Conservation (phyloP, 1,139 yeast genomes). For the Zygosaccharomyces pseudobailii region DNA sequence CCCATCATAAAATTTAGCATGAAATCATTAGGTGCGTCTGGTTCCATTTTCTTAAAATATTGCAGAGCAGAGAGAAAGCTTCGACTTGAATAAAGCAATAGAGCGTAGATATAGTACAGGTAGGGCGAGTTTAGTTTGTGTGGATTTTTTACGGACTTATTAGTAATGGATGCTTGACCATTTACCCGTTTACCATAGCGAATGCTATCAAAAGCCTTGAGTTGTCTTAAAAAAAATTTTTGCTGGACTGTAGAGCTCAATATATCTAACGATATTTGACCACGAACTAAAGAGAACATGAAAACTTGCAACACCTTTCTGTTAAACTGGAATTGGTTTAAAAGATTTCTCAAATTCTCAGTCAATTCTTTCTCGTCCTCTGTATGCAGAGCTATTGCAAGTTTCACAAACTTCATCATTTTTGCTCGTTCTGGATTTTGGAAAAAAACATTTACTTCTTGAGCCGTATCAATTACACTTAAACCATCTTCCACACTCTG, state of each 20-base stretch:
- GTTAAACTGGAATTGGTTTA: slow-evolving; percentile 69
- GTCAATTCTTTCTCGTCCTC: slow-evolving; percentile 51
- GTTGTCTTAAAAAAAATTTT: slow-evolving; percentile 80
- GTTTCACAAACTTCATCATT: slow-evolving; percentile 56
- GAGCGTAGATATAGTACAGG: slow-evolving; percentile 70
- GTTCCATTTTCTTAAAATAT: slow-evolving; percentile 59
- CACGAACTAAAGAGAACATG: slow-evolving; percentile 44
- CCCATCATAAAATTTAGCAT: slow-evolving; percentile 72
- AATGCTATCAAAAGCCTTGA: slow-evolving; percentile 80
- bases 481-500: slow-evolving; percentile 67
- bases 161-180: slow-evolving; percentile 74
- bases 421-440: slow-evolving; percentile 55
- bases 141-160: slow-evolving; percentile 40
- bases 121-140: slow-evolving; percentile 58
- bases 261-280: slow-evolving; percentile 55
- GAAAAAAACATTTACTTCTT: slow-evolving; percentile 68
- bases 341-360: slow-evolving; percentile 54
- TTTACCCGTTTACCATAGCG: slow-evolving; percentile 49
- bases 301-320: slow-evolving; percentile 65
- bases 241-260: slow-evolving; percentile 80
- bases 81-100: slow-evolving; percentile 74
- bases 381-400: slow-evolving; percentile 59
- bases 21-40: slow-evolving; percentile 66
- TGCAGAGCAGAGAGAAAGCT: slow-evolving; percentile 77
- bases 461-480: slow-evolving; percentile 67